These are phyloP conservation scores for Coniochaeta prunicola DNA, from an alignment of 2,329 filamentous ascomycete genomes.

Conservation along the genomic window DNA sequence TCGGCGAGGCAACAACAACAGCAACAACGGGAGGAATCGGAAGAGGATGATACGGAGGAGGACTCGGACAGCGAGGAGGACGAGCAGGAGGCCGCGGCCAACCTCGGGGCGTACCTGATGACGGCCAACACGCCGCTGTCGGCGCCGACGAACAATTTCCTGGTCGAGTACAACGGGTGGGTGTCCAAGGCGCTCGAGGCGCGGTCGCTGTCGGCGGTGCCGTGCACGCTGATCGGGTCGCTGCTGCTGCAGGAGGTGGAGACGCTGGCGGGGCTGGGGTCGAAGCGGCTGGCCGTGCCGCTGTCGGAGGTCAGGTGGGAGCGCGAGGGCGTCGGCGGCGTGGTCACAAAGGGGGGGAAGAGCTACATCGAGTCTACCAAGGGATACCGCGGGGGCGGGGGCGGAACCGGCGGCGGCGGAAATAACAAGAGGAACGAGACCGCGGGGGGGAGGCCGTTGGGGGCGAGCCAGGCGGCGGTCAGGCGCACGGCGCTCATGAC, in stretches of 20 bases:
- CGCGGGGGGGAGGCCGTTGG: slow-evolving; percentile 45
- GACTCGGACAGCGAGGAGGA: slow-evolving; percentile 40
- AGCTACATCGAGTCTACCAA: slow-evolving; percentile 46
- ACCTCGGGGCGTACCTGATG: slow-evolving; percentile 75
- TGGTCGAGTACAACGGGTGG: slow-evolving; percentile 81
- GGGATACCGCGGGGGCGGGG: slow-evolving; percentile 9
- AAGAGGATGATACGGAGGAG: slow-evolving; percentile 16
- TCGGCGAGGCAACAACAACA: slow-evolving; percentile 12
- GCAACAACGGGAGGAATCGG: slow-evolving; percentile 14
- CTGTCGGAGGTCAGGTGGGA: slow-evolving; percentile 84
- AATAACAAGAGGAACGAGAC: slow-evolving; percentile 20
- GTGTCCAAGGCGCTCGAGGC: slow-evolving; percentile 66
- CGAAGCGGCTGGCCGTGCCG: slow-evolving; percentile 77
- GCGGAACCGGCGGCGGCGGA: no score
- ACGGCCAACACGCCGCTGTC: slow-evolving; percentile 77
- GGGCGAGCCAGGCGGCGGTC: slow-evolving; percentile 63
- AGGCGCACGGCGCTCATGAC: slow-evolving; percentile 74
- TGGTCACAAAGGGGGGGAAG: slow-evolving; percentile 53
- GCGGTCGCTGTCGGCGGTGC: slow-evolving; percentile 63
- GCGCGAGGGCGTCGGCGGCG: slow-evolving; percentile 61
- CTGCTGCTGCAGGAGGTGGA: slow-evolving; percentile 76
- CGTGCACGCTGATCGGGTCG: slow-evolving; percentile 72
- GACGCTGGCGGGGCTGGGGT: slow-evolving; percentile 59
- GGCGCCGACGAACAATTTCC: slow-evolving; percentile 70
- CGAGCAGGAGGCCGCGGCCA: slow-evolving; percentile 56